Base-by-base conservation (phyloP, 2,329 filamentous ascomycete species). In the Ophiostoma quercus region DNA sequence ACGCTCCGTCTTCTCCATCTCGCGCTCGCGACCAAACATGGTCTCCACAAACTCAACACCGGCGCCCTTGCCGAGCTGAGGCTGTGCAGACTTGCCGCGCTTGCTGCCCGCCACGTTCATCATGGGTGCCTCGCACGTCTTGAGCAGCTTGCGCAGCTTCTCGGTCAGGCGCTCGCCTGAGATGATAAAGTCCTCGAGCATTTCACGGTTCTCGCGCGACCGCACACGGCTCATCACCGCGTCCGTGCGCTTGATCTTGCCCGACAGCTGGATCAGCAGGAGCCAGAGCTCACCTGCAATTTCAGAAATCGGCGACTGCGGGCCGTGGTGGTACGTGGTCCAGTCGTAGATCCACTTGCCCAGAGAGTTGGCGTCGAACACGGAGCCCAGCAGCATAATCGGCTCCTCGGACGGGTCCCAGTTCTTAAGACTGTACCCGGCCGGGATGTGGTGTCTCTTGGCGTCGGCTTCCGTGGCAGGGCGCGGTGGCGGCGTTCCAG, bases 291-390 rank as follows among this genome's bases (percentile, higher is more conserved):
- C 94, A 74, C 94, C 95, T 2, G 95, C 94, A 80, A 96, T 89
- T 74, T 97, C 93, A 68, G 93, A 88, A 77, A 97, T 92, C 67
- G 93, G 92, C 12, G 91, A 92, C 57, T 87, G 87, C 16, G 92
- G 87, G 51, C 92, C 92, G 74, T 96, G 89, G 78, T 90, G 89
- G 82, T 92, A 97, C 73, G 97, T 92, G 22, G 95, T 97, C 95
- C 95, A 99, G 84, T 98, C 95, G 80, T 97, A 99, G 77, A 99
- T 96, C 95, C 95, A 99, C 82, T 97, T 97, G 77, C 95, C 95
- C 39, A 99, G 85, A 34, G 92, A 97, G 85, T 98, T 97, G 77
- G 94, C 92, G 78, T 98, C 95, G 77, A 98, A 98, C 70, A 98
- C 95, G 77, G 92, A 96, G 67, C 95, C 95, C 29, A 98, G 85